Conservation (phyloP, 2,329 filamentous ascomycete species). For the Claviceps paspali region DNA sequence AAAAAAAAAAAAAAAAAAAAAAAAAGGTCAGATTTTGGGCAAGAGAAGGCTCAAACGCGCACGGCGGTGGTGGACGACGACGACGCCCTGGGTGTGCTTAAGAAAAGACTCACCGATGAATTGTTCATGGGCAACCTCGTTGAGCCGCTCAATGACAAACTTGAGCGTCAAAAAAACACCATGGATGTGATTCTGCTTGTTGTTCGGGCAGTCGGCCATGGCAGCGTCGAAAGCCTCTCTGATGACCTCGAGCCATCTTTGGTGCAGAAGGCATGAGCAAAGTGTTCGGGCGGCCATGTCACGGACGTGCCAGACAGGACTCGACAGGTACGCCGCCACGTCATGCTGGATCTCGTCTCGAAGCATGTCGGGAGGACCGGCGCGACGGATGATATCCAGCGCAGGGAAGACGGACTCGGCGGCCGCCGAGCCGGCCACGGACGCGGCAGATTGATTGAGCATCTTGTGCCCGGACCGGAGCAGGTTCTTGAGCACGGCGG, state of each 20-base stretch:
- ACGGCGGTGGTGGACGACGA: too few species aligned
- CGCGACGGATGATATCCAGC: conserved; percentile 63
- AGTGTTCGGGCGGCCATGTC: conserved; percentile 67
- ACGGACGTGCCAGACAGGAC: conserved; percentile 63
- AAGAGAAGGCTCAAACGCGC: too few species aligned
- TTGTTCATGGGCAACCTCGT: conserved; percentile 28
- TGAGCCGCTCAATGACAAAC: conserved; percentile 39
- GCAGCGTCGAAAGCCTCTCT: conserved; percentile 20
- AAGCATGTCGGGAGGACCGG: conserved; percentile 45
- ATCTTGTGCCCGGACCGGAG: conserved; percentile 37
- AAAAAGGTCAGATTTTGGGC: conserved; percentile 1
- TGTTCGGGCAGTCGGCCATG: conserved; percentile 10
- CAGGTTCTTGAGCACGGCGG: conserved; percentile 47
- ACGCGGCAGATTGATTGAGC: conserved; percentile 20
- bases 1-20: too few species aligned
- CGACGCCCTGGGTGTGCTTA: too few species aligned
- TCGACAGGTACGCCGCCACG: conserved; percentile 49
- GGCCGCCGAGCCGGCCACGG: conserved; percentile 17
- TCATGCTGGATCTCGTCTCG: conserved; percentile 38
- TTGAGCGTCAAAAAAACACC: conserved; percentile 41
- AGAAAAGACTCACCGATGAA: conserved; percentile 23
- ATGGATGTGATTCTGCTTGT: conserved; percentile 38
- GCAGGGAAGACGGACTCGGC: conserved; percentile 64
- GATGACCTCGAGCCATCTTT: conserved; percentile 31
- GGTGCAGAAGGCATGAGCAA: conserved; percentile 42